These are phyloP conservation scores for Schizochytrium sp. DNA, from an alignment of 108 stramenopile species.

Conservation along the genomic window DNA sequence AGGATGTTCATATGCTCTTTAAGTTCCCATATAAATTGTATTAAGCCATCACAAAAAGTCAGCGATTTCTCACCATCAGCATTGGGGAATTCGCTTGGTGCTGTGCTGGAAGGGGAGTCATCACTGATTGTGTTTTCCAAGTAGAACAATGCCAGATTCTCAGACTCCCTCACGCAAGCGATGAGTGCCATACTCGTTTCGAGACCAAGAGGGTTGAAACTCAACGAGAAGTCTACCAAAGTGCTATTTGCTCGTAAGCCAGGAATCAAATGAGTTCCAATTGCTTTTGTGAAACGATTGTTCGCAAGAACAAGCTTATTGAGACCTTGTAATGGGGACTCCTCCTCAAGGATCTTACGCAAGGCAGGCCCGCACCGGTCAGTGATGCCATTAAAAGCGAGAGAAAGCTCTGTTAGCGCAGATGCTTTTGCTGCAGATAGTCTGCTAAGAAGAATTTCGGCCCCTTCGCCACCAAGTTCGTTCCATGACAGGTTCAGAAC, in stretches of 20 bases:
- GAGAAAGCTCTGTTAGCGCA: neutral
- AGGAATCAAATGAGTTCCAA: neutral
- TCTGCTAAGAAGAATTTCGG: neutral
- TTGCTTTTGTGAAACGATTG: neutral
- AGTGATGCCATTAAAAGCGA: conserved; percentile 37
- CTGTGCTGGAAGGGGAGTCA: neutral
- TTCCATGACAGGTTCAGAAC: conserved; percentile 19
- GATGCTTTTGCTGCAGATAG: neutral
- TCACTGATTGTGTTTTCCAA: conserved; percentile 36
- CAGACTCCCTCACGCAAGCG: neutral
- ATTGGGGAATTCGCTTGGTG: neutral
- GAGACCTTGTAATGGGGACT: neutral
- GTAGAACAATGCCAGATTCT: neutral
- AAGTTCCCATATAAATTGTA: conserved; percentile 45
- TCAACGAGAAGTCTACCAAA: conserved; percentile 6
- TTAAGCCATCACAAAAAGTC: conserved; percentile 27
- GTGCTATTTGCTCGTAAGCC: neutral
- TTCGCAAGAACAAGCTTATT: conserved; percentile 22
- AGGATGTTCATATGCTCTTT: conserved; percentile 56
- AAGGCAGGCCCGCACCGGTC: neutral
- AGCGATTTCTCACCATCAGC: neutral
- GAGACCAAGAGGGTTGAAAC: conserved; percentile 27
- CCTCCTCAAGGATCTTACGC: neutral
- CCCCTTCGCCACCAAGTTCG: conserved; percentile 35
- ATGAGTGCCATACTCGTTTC: conserved; percentile 13